These are phyloP conservation scores for Fusarium tanahbumbuense DNA, from an alignment of 2,329 filamentous ascomycete genomes.

Conservation along the genomic window DNA sequence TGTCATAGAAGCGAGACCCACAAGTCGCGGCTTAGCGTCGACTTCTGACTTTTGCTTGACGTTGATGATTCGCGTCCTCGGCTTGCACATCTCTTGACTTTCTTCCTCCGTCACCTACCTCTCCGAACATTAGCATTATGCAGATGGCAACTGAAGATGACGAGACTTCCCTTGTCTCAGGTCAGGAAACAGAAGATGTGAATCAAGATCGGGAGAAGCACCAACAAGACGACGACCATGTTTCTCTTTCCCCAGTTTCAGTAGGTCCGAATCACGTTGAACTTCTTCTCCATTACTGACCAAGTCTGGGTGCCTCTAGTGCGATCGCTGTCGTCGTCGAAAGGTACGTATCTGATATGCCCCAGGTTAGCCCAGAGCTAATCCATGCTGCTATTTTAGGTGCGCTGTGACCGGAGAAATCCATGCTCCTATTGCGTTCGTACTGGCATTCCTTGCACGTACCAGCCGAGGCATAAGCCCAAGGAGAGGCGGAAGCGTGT, in stretches of 20 bases:
- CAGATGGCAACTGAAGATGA: not conserved
- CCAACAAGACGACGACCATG: not conserved
- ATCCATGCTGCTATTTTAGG: not conserved
- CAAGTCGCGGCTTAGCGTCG: not conserved
- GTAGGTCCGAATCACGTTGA: not conserved
- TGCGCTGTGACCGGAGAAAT: not conserved
- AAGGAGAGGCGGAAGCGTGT: not conserved
- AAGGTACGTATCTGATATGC: not conserved
- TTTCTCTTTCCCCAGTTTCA: not conserved
- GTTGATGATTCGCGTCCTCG: not conserved
- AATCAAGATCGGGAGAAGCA: not conserved
- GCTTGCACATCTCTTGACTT: not conserved
- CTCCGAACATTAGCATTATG: not conserved
- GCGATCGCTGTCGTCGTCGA: not conserved
- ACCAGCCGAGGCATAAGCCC: not conserved
- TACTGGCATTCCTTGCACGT: not conserved
- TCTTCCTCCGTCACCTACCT: not conserved
- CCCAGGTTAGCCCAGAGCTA: too few relatives aligned
- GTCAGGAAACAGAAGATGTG: not conserved
- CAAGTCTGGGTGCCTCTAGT: too few relatives aligned
- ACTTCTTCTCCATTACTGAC: accelerated
- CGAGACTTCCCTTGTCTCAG: not conserved
- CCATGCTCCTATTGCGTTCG: not conserved
- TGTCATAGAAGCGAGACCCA: not conserved
- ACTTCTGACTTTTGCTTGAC: not conserved